A percentile compares a stretch with the other conserved stretches of the same genome.
Conservation (phyloP, 148 eudicot species). For the Vaccinium vitisidaea region DNA sequence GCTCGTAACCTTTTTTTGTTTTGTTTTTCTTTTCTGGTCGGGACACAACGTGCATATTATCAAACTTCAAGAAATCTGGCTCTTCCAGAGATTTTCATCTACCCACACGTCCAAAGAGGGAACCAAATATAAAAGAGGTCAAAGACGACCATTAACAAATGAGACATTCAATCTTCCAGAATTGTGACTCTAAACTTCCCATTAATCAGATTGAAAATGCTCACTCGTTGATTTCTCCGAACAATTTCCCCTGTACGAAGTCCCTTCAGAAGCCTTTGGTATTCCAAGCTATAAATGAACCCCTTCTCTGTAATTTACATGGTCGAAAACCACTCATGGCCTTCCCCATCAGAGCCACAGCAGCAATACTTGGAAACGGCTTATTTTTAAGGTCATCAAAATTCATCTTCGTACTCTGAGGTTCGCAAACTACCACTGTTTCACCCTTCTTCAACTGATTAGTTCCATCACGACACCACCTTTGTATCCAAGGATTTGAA, state of each 20-base stretch:
- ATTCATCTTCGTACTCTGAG: slow-evolving; percentile 41
- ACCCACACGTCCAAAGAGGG: not conserved
- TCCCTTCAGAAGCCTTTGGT: slow-evolving; percentile 36
- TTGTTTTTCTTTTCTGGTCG: not conserved
- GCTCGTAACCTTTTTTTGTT: not conserved
- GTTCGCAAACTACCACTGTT: slow-evolving; percentile 56
- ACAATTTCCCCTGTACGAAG: not conserved
- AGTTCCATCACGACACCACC: slow-evolving; percentile 52
- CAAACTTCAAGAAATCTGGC: not conserved
- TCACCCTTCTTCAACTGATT: slow-evolving; percentile 37
- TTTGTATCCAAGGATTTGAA: slow-evolving; percentile 70
- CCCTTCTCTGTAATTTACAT: slow-evolving; percentile 56
- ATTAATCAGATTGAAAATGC: not conserved
- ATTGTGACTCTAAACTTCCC: not conserved
- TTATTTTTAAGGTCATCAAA: slow-evolving; percentile 51
- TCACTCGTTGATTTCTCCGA: not conserved
- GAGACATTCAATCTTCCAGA: not conserved
- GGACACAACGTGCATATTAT: not conserved
- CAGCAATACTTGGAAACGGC: slow-evolving; percentile 82
- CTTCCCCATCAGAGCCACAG: slow-evolving; percentile 83
- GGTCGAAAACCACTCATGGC: slow-evolving; percentile 58
- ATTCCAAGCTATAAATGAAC: slow-evolving; percentile 76
- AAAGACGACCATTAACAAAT: not conserved
- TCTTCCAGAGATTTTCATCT: not conserved
- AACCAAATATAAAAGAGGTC: not conserved